phyloP scores from a whole-genome alignment of 768 basidiomycete genomes.

The Boletus tomentosulus region DNA sequence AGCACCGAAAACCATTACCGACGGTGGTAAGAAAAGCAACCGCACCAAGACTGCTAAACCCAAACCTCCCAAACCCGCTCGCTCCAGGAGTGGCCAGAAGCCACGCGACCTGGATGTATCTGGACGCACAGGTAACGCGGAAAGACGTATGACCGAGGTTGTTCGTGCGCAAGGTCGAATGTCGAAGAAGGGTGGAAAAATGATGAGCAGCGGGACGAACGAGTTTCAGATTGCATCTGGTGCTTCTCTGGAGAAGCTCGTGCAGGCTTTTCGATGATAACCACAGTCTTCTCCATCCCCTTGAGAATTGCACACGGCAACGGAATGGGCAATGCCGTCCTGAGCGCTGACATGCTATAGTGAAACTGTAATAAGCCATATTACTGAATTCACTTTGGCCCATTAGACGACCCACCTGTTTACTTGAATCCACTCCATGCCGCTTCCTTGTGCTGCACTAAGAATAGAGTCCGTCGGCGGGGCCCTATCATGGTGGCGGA shows the following conservation, averaged over 20 bases:
- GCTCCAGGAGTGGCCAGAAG: slow-evolving; percentile 17
- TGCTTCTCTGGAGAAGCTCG: slow-evolving; percentile 57
- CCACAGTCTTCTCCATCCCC: too few species aligned
- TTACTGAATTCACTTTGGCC: too few species aligned
- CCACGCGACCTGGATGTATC: slow-evolving; percentile 33
- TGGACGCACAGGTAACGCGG: slow-evolving; percentile 49
- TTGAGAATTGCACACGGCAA: too few species aligned
- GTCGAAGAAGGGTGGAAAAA: slow-evolving; percentile 73
- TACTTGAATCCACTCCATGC: too few species aligned
- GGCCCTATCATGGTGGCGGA: too few species aligned
- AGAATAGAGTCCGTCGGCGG: too few species aligned
- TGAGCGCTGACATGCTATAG: too few species aligned
- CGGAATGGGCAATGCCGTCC: too few species aligned
- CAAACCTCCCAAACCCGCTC: slow-evolving; percentile 5
- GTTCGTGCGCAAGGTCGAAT: slow-evolving; percentile 81
- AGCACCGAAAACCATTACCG: slow-evolving; percentile 51
- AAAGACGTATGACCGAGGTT: slow-evolving; percentile 80
- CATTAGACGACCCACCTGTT: too few species aligned
- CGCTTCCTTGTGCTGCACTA: too few species aligned
- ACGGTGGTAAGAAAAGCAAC: slow-evolving; percentile 18
- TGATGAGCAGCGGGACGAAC: slow-evolving; percentile 59
- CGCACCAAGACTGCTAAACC: background rate
- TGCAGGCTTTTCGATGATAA: slow-evolving; percentile 25
- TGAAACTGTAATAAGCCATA: too few species aligned
- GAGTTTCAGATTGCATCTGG: slow-evolving; percentile 80